Percentiles rank a stretch among this genome's conserved stretches.
These are phyloP conservation scores for Heterobasidion parviporum DNA, from an alignment of 1,284 basidiomycete species.

Conservation along the genomic window DNA sequence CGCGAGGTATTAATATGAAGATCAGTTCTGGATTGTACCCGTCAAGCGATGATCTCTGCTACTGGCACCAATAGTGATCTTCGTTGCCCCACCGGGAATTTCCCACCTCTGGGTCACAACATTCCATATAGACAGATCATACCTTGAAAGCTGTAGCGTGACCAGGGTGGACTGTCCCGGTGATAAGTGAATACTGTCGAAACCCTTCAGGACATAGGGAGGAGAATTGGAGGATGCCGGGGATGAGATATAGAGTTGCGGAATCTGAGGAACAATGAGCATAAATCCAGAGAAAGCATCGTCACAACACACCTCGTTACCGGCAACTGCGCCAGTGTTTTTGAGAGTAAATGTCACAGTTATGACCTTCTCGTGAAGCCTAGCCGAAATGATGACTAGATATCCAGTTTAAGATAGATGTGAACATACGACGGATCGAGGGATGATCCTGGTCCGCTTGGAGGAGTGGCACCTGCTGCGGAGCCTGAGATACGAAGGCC, in stretches of 20 bases:
- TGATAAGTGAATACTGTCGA: slow-evolving; percentile 35
- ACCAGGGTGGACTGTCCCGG: slow-evolving; percentile 33
- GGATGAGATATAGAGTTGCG: slow-evolving; percentile 41
- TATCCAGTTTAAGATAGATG: not conserved
- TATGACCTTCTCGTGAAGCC: slow-evolving; percentile 37
- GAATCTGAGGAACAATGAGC: slow-evolving; percentile 25
- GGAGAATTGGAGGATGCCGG: slow-evolving; percentile 34
- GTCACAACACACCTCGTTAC: slow-evolving; percentile 31
- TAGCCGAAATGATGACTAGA: slow-evolving; percentile 10
- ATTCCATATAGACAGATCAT: slow-evolving; percentile 37
- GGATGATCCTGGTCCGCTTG: slow-evolving; percentile 35
- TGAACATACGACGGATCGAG: slow-evolving; percentile 33
- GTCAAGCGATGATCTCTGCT: slow-evolving; percentile 39
- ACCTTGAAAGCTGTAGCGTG: slow-evolving; percentile 31
- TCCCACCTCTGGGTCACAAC: slow-evolving; percentile 35
- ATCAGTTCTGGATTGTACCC: slow-evolving; percentile 15
- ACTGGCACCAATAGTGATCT: slow-evolving; percentile 43
- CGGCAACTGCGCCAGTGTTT: slow-evolving; percentile 38
- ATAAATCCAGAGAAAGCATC: not conserved
- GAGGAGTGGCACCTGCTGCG: slow-evolving; percentile 25
- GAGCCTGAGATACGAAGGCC: slow-evolving; percentile 34
- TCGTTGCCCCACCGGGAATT: slow-evolving; percentile 34
- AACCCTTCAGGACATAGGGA: slow-evolving; percentile 40
- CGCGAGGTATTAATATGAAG: too few relatives aligned
- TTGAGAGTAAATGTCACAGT: slow-evolving; percentile 36